These are phyloP conservation scores for Mycena metata DNA, from an alignment of 768 basidiomycete species.

Conservation along the genomic window DNA sequence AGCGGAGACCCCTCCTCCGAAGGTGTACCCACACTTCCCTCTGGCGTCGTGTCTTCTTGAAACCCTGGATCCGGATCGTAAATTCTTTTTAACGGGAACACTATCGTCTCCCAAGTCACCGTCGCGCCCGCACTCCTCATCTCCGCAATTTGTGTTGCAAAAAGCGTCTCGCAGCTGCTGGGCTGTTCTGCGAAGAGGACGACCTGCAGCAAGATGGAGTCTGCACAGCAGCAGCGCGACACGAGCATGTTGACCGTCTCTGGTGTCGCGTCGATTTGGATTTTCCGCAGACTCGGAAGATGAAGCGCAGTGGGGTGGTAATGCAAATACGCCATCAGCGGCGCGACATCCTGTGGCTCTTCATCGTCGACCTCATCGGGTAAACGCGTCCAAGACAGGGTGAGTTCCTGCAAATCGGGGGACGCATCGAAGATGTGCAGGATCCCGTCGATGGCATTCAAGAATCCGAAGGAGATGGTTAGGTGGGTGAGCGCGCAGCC, in stretches of 20 bases:
- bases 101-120: background rate
- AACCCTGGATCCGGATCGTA: constrained; percentile 12
- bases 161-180: constrained; percentile 6
- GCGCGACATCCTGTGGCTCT: background rate
- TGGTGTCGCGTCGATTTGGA: background rate
- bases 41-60: background rate
- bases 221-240: background rate
- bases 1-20: background rate
- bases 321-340: constrained; percentile 1
- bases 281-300: background rate
- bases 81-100: background rate
- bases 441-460: background rate
- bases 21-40: background rate
- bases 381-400: constrained; percentile 4
- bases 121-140: background rate
- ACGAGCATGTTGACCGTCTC: constrained; percentile 7
- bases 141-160: background rate
- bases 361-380: background rate
- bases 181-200: constrained; percentile 13
- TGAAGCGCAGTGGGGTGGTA: background rate
- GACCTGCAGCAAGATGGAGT: background rate
- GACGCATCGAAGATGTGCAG: background rate
- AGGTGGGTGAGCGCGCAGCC: constrained; percentile 2
- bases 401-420: constrained; percentile 6
- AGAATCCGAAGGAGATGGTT: constrained; percentile 1